phyloP scores from a whole-genome alignment of 495 filamentous ascomycete species.

The Coniosporium apollinis region DNA sequence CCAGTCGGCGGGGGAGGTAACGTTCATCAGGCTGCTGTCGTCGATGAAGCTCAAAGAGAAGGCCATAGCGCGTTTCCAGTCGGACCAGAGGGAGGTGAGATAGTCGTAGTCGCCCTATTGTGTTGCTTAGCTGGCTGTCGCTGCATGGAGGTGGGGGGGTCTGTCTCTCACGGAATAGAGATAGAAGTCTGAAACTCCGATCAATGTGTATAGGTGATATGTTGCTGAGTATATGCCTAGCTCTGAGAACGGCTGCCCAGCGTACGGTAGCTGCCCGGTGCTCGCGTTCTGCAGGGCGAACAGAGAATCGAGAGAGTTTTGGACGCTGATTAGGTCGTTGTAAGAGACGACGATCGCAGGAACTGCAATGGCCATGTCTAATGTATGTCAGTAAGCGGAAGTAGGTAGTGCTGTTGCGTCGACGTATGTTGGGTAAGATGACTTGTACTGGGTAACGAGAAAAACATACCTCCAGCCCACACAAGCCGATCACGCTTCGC shows the following conservation, averaged over 20 bases:
- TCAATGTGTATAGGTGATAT: constrained; percentile 22
- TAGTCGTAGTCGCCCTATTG: constrained; percentile 13
- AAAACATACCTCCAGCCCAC: constrained; percentile 27
- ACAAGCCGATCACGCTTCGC: constrained; percentile 42
- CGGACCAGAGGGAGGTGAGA: constrained; percentile 10
- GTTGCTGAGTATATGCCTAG: constrained; percentile 13
- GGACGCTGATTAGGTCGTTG: constrained; percentile 26
- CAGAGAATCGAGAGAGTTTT: constrained; percentile 30
- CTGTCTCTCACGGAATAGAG: constrained; percentile 18
- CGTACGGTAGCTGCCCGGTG: constrained; percentile 19
- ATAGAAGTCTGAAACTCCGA: constrained; percentile 20
- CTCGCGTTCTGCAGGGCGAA: constrained; percentile 26
- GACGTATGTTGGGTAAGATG: no score
- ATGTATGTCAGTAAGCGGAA: no score
- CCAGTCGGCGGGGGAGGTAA: constrained; percentile 19
- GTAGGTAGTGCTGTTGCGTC: no score
- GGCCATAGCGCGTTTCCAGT: constrained; percentile 13
- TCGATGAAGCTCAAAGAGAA: constrained; percentile 16
- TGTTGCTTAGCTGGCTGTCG: no score
- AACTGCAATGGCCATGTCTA: constrained; percentile 32
- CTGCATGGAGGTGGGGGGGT: no score
- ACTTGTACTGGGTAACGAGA: no score
- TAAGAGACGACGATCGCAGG: constrained; percentile 30
- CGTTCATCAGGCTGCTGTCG: constrained; percentile 22
- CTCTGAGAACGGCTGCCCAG: constrained; percentile 10